phyloP scores from a whole-genome alignment of 371 early-diverging fungal genomes.

The Syncephalastrum racemosum region DNA sequence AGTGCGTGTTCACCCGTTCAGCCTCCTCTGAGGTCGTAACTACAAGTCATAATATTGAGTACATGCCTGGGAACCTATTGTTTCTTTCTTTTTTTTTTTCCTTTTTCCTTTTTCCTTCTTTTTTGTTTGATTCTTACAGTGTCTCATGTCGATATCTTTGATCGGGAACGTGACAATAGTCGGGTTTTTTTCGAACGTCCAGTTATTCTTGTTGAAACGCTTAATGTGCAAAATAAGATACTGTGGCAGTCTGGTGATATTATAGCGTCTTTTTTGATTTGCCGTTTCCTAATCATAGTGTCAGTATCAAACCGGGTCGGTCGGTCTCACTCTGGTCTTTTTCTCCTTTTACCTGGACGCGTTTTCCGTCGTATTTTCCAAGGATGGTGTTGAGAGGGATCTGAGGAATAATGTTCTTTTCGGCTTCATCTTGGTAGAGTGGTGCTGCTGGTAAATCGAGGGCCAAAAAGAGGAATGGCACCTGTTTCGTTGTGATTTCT shows the following conservation, averaged over 20 bases:
- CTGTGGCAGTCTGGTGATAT: conserved; percentile 74
- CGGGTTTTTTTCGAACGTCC: conserved; percentile 89
- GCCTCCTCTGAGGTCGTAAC: conserved; percentile 52
- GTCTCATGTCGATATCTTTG: conserved; percentile 78
- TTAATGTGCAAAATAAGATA: conserved; percentile 92
- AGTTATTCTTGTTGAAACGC: conserved; percentile 90
- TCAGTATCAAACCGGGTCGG: not conserved
- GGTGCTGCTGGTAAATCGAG: conserved; percentile 94
- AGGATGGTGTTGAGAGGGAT: conserved; percentile 77
- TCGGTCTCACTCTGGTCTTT: not conserved
- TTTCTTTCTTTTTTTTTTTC: too few species aligned
- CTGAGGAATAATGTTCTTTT: conserved; percentile 93
- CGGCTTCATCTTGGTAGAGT: conserved; percentile 86
- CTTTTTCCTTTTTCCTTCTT: too few species aligned
- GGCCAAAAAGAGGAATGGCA: conserved; percentile 85
- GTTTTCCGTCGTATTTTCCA: conserved; percentile 83
- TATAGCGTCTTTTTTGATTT: conserved; percentile 68
- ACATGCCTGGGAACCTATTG: too few species aligned
- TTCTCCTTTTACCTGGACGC: conserved; percentile 54
- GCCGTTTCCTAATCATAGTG: conserved; percentile 55
- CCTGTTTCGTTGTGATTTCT: conserved; percentile 50
- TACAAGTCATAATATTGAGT: conserved; percentile 18
- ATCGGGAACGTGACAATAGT: conserved; percentile 98
- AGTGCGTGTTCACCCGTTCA: conserved; percentile 56
- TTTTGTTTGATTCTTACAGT: conserved; percentile 46